Evolutionary conservation across 768 basidiomycete species (phyloP), one percentile per base, ranked within the genome.

Genomic region (Russula sp.): DNA sequence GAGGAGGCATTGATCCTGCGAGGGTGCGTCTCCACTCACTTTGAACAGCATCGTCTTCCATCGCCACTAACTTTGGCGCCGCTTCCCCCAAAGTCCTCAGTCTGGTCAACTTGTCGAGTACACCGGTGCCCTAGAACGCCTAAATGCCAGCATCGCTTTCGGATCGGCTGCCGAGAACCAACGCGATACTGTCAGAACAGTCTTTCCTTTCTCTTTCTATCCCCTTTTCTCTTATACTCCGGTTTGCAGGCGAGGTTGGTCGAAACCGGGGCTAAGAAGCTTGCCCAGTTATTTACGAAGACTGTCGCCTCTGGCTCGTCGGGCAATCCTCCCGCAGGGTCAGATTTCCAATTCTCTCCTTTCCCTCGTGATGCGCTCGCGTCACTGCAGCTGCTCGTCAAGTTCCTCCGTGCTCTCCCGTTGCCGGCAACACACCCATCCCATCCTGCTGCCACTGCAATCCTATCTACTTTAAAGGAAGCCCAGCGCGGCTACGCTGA

Each of bases 261-360:
- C 9, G 90, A 92, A 75, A 89, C 89, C 1, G 91, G 91, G 8
- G 84, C 85, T 6, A 91, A 91, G 77, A 91, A 91, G 70, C 77
- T 93, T 10, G 80, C 85, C 0, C 89, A 91, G 68, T 74, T 91
- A 13, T 93, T 88, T 70, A 94, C 89, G n/a, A 91, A 89, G 69
- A 79, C 89, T 37, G 88, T 91, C n/a, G 91, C 91, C 2, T 90
- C 91, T 74, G 88, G 84, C 31, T 92, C 89, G 1, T 87, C 89
- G 3, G 89, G 89, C 34, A 78, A 80, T n/a, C 84, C 86, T 6
- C 85, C 84, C 0, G 77, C 85, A 14, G 84, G 84, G 16, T 72
- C 84, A 0, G 82, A 86, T 34, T 82, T 83, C 54, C 74, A 78
- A 31, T 77, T 79, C 47, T 73, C 77, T 6, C 80, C 82, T 0